A percentile compares a stretch with the other conserved stretches of the same genome.
phyloP scores from a whole-genome alignment of 129 eudicot species.

The Chrysanthemum makinoi region DNA sequence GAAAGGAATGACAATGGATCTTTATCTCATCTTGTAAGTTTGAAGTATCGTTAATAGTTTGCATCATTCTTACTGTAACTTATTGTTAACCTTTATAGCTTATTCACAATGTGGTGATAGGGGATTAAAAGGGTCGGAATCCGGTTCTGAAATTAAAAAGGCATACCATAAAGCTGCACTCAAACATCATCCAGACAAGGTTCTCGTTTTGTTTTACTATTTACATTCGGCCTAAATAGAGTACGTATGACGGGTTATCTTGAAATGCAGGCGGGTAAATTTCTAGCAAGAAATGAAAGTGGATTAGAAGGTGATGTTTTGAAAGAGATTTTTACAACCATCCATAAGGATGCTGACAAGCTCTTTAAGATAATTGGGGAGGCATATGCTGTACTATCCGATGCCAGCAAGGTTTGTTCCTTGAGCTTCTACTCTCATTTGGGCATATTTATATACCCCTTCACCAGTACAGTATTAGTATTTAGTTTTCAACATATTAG shows the following conservation, averaged over 20 bases:
- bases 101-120: constrained; percentile 31
- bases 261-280: constrained; percentile 63
- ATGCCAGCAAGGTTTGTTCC: constrained; percentile 57
- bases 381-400: constrained; percentile 90
- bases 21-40: constrained; percentile 79
- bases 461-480: too few species aligned
- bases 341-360: constrained; percentile 71
- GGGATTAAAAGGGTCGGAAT: constrained; percentile 73
- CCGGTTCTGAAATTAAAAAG: constrained; percentile 76
- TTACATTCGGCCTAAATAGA: background rate
- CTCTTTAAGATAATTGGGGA: constrained; percentile 85
- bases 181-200: constrained; percentile 97
- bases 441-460: too few species aligned
- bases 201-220: constrained; percentile 8
- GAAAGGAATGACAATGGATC: constrained; percentile 48
- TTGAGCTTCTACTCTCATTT: background rate
- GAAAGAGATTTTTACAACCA: constrained; percentile 62
- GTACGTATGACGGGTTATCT: constrained; percentile 15
- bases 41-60: background rate
- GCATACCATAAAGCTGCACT: constrained; percentile 96
- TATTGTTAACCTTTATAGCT: background rate
- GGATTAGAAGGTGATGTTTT: constrained; percentile 57
- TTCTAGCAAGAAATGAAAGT: constrained; percentile 57
- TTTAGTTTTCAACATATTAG: too few species aligned
- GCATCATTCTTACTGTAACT: constrained; percentile 2